phyloP scores from a whole-genome alignment of 768 basidiomycete species.

The Lactifluus echinatus region DNA sequence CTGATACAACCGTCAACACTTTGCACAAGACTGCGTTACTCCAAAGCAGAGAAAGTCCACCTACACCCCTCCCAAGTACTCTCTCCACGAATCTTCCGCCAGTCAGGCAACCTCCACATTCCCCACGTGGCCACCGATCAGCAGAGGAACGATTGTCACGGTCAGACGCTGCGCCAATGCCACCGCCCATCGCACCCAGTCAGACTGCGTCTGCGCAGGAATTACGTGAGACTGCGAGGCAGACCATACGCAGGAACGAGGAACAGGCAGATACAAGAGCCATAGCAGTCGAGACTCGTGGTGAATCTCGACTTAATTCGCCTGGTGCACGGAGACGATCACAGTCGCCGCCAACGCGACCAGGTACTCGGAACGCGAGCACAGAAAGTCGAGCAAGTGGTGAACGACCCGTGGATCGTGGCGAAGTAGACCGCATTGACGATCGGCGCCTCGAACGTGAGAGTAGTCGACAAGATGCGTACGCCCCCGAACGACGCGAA shows the following conservation, averaged over 20 bases:
- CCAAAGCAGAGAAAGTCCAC: constrained; percentile 14
- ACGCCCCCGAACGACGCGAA: constrained; percentile 25
- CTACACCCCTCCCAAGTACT: constrained; percentile 22
- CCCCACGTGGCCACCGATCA: constrained; percentile 33
- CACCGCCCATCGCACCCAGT: constrained; percentile 69
- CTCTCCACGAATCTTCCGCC: constrained; percentile 14
- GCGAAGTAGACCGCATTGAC: constrained; percentile 38
- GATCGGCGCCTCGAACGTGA: constrained; percentile 51
- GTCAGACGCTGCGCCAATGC: constrained; percentile 48
- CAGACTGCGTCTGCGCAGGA: constrained; percentile 74
- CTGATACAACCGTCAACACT: background rate
- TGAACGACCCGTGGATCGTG: constrained; percentile 49
- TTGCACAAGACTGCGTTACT: constrained; percentile 7
- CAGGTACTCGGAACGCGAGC: constrained; percentile 63
- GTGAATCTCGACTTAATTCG: constrained; percentile 43
- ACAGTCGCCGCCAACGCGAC: constrained; percentile 53
- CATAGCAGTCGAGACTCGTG: constrained; percentile 16
- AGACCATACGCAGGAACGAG: constrained; percentile 35
- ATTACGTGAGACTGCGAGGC: constrained; percentile 70
- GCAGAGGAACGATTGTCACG: constrained; percentile 35
- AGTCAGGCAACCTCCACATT: constrained; percentile 31
- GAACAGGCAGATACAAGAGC: constrained; percentile 30
- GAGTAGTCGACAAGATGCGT: constrained; percentile 32
- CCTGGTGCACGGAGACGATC: constrained; percentile 50
- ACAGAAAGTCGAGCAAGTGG: constrained; percentile 65